Conservation (phyloP, 176 grass and related monocot genomes). For the Musa itinerans region DNA sequence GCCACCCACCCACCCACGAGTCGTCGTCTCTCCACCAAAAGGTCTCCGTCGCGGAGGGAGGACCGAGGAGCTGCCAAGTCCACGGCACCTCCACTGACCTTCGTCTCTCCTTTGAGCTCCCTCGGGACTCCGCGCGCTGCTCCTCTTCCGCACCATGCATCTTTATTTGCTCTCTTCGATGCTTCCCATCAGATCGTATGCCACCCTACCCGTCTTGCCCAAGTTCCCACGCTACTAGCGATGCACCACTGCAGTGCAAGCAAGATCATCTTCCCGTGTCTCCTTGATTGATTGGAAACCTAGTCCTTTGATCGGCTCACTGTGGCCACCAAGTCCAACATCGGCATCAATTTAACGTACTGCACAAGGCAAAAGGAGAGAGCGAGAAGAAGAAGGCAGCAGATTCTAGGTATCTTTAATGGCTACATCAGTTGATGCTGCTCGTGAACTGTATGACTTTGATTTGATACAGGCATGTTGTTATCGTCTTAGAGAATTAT, state of each 20-base stretch:
- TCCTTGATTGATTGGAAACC: neutral
- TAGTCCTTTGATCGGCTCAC: neutral
- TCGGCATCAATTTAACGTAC: neutral
- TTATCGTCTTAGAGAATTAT: no score
- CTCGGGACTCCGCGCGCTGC: neutral
- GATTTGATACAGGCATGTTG: no score
- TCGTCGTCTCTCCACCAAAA: no score
- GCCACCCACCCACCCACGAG: no score
- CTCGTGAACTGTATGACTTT: no score
- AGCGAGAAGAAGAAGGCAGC: no score
- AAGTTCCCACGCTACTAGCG: neutral
- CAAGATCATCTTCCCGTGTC: neutral
- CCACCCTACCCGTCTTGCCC: neutral
- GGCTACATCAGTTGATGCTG: no score
- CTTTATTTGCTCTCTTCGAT: neutral
- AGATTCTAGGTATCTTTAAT: no score
- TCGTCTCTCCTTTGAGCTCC: no score
- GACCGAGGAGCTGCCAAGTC: neutral
- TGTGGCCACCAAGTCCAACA: neutral
- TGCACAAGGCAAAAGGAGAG: no score
- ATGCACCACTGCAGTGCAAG: neutral
- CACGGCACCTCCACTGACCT: neutral
- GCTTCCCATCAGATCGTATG: no score
- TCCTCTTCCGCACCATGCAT: neutral
- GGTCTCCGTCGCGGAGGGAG: neutral